A percentile compares a stretch with the other conserved stretches of the same genome.
phyloP scores from a whole-genome alignment of 2,329 filamentous ascomycete genomes.

The Colletotrichum shisoi region DNA sequence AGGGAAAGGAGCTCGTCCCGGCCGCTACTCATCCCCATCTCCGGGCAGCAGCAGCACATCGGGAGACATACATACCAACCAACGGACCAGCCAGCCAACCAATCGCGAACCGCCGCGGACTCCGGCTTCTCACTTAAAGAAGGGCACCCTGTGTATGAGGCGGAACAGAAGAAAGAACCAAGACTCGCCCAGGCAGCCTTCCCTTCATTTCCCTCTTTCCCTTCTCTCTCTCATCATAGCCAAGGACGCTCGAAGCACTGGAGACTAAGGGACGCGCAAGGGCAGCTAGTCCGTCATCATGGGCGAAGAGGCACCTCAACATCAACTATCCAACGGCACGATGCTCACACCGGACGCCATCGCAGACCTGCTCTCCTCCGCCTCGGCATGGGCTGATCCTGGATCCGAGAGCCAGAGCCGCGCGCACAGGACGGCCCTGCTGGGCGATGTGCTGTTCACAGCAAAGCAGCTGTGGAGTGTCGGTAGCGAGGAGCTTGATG shows the following conservation, averaged over 20 bases:
- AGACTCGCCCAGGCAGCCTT: no score
- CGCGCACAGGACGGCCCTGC: conserved; percentile 16
- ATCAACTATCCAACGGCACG: conserved; percentile 13
- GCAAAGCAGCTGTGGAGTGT: conserved; percentile 54
- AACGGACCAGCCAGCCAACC: not conserved
- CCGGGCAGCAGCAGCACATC: conserved; percentile 17
- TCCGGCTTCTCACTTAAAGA: not conserved
- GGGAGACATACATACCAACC: not conserved
- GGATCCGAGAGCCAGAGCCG: conserved; percentile 19
- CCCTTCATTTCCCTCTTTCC: not conserved
- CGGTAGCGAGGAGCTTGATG: conserved; percentile 54
- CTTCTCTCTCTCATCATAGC: no score
- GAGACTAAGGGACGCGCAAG: not conserved
- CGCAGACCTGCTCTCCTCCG: conserved; percentile 20
- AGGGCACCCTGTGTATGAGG: not conserved
- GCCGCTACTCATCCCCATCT: conserved; percentile 12
- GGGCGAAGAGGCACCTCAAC: conserved; percentile 9
- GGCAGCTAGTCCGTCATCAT: conserved; percentile 1
- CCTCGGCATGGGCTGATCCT: conserved; percentile 26
- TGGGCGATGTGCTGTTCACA: conserved; percentile 49
- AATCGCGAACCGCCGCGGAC: not conserved
- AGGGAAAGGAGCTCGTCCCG: conserved; percentile 20
- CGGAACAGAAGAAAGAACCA: not conserved
- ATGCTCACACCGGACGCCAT: conserved; percentile 25
- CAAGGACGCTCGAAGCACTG: not conserved